Evolutionary conservation across 305 asterid genomes (phyloP).

Genomic region (Fraxinus floribunda): DNA sequence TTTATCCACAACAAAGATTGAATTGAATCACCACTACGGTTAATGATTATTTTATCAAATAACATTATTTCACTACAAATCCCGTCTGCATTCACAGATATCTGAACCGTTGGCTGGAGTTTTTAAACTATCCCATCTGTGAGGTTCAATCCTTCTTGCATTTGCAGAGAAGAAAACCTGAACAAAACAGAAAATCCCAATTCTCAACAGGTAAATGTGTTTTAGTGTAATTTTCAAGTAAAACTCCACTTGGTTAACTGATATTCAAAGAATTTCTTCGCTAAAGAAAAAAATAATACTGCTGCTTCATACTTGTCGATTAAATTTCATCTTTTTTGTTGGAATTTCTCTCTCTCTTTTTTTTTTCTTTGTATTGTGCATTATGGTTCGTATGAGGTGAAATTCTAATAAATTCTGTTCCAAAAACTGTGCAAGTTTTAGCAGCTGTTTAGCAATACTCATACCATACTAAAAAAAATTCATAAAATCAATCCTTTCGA

Average conservation of each 20-base stretch:
- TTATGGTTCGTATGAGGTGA: not conserved
- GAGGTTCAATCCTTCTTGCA: not conserved
- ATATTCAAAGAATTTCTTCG: not conserved
- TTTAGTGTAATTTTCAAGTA: not conserved
- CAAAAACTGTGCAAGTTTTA: not conserved
- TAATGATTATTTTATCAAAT: not conserved
- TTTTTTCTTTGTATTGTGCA: not conserved
- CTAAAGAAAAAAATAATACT: not conserved
- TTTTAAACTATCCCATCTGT: conserved; percentile 9
- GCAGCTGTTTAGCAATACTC: not conserved
- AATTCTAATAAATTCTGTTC: not conserved
- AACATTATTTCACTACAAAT: not conserved
- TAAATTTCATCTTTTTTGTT: not conserved
- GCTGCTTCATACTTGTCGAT: not conserved
- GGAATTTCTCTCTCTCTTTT: not conserved
- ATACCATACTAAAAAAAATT: not conserved
- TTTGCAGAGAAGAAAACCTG: conserved; percentile 11
- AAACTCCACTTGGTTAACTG: not conserved
- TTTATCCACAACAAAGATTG: conserved; percentile 25
- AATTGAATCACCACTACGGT: conserved; percentile 2
- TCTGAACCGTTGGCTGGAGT: conserved; percentile 18
- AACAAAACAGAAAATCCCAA: not conserved
- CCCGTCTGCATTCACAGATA: conserved; percentile 11
- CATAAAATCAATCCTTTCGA: not conserved
- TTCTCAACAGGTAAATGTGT: not conserved